Percentiles rank a stretch among this genome's conserved stretches.
Conservation (phyloP, 345 rosid species). For the Mallotus nudiflorus region DNA sequence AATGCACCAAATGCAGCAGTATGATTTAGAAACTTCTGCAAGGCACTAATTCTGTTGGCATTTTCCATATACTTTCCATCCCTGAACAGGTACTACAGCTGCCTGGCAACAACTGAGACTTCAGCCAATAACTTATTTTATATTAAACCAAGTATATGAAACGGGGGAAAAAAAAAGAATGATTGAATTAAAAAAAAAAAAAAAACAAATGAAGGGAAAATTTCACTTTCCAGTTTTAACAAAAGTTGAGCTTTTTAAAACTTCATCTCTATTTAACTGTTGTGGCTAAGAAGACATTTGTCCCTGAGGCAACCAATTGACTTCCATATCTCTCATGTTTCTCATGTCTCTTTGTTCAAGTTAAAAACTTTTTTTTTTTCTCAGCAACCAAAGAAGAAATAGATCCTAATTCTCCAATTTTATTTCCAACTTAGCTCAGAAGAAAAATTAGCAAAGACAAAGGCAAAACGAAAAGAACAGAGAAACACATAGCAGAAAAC, state of each 20-base stretch:
- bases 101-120: slow-evolving; percentile 25
- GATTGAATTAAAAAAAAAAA: slow-evolving; percentile 18
- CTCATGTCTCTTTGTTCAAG: neutral
- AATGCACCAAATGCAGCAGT: slow-evolving; percentile 27
- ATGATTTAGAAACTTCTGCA: slow-evolving; percentile 9
- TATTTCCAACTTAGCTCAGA: no score
- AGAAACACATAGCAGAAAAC: neutral
- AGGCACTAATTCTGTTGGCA: slow-evolving; percentile 1
- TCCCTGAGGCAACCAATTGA: neutral
- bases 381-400: neutral
- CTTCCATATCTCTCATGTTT: neutral
- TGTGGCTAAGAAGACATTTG: neutral
- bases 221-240: neutral
- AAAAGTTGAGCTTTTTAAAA: neutral
- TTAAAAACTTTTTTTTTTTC: neutral
- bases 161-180: slow-evolving; percentile 9
- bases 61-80: no score
- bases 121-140: slow-evolving; percentile 9
- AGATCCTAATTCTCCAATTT: neutral
- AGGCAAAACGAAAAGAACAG: neutral
- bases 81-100: neutral
- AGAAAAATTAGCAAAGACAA: no score
- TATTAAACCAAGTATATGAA: slow-evolving; percentile 2
- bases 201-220: neutral
- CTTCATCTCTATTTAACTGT: neutral